Evolutionary conservation across 306 rosid species (phyloP), one percentile per base, ranked within the genome.

Genomic region (Biancaea sappan): DNA sequence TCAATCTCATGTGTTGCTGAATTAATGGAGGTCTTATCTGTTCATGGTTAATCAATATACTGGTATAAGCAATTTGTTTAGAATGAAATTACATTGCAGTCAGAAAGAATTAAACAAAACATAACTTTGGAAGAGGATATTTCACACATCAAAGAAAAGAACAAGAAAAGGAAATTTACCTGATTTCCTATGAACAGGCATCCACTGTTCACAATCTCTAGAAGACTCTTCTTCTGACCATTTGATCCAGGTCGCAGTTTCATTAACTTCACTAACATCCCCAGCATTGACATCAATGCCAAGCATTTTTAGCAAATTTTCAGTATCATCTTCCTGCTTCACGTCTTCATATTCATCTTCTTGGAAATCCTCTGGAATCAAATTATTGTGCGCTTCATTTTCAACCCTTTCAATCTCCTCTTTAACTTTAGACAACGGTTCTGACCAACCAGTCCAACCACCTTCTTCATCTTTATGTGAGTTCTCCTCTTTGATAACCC

Each of bases 391-490:
- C 18, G 67, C 43, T 59, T 83, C 78, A 59, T 69, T 74, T 82
- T 83, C 91, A 50, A 67, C 62, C 63, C 43, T 35, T 62, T 32
- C 31, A 47, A 70, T 47, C 69, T 54, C 68, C 75, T 82, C 83
- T 37, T 79, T 85, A 71, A 72, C 84, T 74, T 80, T 84, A 66
- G 88, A 73, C 19, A 72, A 57, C 12, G 92, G 98, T 76, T 91
- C 93, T 14, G 92, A 91, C 98, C 98, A 94, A 82, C 98, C 98
- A 31, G 97, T 94, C 98, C 98, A 94, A 67, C 97, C 97, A 76
- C 97, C 96, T 59, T 82, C 80, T 68, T 88, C 89, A 71, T 76
- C 77, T 62, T 85, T 90, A 71, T 38, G 63, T 50, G 82, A 57
- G 41, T 63, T 70, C 73, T 91, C 94, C 85, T 94, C 98, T 74